Conservation (phyloP, 495 filamentous ascomycete genomes). For the Hyaloscypha variabilis region DNA sequence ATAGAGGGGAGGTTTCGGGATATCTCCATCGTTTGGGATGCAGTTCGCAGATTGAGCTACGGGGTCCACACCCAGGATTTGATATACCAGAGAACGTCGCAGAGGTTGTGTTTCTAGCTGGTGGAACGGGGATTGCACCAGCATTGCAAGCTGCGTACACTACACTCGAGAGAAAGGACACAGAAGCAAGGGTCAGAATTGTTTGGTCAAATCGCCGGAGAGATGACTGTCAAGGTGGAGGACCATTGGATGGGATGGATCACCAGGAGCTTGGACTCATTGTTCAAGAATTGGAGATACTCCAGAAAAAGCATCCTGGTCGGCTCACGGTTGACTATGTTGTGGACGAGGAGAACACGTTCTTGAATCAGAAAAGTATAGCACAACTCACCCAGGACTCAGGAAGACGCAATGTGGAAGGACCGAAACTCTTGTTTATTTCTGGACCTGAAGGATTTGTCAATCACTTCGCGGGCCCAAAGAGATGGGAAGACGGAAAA, state of each 20-base stretch:
- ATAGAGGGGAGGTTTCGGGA: conserved; percentile 55
- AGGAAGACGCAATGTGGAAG: not conserved
- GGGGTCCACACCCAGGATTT: conserved; percentile 77
- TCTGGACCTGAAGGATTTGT: conserved; percentile 93
- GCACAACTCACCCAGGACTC: not conserved
- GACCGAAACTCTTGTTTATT: conserved; percentile 66
- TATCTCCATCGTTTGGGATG: conserved; percentile 60
- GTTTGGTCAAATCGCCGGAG: conserved; percentile 67
- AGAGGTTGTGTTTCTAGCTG: conserved; percentile 79
- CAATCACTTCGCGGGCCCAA: conserved; percentile 73
- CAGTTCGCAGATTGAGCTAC: conserved; percentile 67
- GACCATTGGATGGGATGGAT: conserved; percentile 14
- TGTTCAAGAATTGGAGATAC: conserved; percentile 60
- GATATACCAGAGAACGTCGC: conserved; percentile 49
- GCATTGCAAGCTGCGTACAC: conserved; percentile 77
- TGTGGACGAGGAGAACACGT: conserved; percentile 74
- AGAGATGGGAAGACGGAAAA: conserved; percentile 68
- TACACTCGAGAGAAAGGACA: conserved; percentile 44
- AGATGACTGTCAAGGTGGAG: conserved; percentile 59
- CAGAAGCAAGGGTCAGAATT: conserved; percentile 53
- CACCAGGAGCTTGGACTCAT: conserved; percentile 39
- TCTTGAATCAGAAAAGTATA: conserved; percentile 58
- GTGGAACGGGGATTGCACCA: conserved; percentile 91
- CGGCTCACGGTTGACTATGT: conserved; percentile 69
- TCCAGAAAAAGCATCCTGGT: conserved; percentile 56